Conservation (phyloP, 2,329 filamentous ascomycete genomes). For the Fusarium sp. region DNA sequence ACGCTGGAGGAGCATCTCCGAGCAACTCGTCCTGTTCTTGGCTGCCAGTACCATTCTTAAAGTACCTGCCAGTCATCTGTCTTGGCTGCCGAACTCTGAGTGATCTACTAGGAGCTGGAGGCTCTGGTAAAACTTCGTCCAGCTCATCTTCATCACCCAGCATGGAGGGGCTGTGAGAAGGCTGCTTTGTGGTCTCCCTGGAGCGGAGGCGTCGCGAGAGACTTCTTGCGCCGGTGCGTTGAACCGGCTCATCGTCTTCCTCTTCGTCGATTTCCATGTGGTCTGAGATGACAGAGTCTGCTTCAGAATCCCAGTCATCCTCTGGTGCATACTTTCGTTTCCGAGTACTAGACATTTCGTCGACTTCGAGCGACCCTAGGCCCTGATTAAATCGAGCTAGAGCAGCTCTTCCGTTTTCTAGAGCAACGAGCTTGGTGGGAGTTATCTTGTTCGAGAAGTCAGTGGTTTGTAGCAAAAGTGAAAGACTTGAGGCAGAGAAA, state of each 20-base stretch:
- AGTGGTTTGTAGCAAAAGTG: constrained; percentile 21
- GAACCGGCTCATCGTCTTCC: constrained; percentile 32
- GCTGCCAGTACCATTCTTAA: constrained; percentile 40
- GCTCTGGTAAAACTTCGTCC: constrained; percentile 19
- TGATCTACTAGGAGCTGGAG: constrained; percentile 28
- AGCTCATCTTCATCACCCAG: constrained; percentile 40
- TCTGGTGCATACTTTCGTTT: constrained; percentile 52
- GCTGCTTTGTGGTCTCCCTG: constrained; percentile 43
- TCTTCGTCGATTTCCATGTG: constrained; percentile 48
- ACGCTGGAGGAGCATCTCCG: constrained; percentile 45
- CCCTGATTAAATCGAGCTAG: constrained; percentile 45
- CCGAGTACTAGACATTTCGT: constrained; percentile 33
- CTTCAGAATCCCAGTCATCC: constrained; percentile 49
- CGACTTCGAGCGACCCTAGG: constrained; percentile 17
- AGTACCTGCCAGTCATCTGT: constrained; percentile 46
- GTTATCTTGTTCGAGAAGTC: constrained; percentile 48
- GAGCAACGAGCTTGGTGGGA: constrained; percentile 47
- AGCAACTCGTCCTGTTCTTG: constrained; percentile 53
- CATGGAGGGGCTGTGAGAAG: constrained; percentile 30
- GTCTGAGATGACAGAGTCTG: constrained; percentile 43
- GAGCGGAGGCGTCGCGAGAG: constrained; percentile 43
- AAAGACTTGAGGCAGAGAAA: not conserved
- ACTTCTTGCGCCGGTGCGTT: constrained; percentile 18
- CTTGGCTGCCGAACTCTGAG: constrained; percentile 47
- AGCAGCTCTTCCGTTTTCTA: constrained; percentile 52